Percentiles rank a stretch among this genome's conserved stretches.
phyloP scores from a whole-genome alignment of 176 grass and related monocot genomes.

The Phoenix dactylifera region DNA sequence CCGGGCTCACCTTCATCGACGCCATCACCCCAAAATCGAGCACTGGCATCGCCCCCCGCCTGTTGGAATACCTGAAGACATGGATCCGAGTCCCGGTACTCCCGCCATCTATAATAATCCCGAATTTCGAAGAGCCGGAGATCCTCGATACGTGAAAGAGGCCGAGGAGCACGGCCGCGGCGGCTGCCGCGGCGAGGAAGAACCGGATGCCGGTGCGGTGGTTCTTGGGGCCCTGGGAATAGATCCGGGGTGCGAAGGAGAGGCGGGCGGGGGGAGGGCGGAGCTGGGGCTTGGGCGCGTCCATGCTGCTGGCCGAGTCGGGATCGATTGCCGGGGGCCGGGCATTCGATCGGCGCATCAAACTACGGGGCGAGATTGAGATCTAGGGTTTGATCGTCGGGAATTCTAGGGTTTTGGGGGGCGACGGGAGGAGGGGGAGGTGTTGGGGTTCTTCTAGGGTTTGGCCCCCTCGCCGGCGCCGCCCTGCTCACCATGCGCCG shows the following conservation, averaged over 20 bases:
- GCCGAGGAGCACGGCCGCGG: slow-evolving; percentile 22
- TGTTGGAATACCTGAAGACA: slow-evolving; percentile 38
- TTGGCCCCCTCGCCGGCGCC: too few species aligned
- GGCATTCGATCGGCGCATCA: slow-evolving; percentile 52
- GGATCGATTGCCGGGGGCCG: slow-evolving; percentile 17
- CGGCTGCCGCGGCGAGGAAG: background rate
- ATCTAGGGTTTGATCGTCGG: background rate
- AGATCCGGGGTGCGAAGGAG: slow-evolving; percentile 7
- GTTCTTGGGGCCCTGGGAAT: background rate
- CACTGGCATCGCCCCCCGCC: slow-evolving; percentile 1
- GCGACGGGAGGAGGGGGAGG: too few species aligned
- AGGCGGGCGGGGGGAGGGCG: slow-evolving; percentile 3
- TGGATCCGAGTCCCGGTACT: slow-evolving; percentile 78
- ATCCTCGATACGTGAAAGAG: slow-evolving; percentile 4
- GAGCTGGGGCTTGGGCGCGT: slow-evolving; percentile 12
- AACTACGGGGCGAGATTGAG: background rate
- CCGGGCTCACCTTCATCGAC: slow-evolving; percentile 49
- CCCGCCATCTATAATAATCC: slow-evolving; percentile 67
- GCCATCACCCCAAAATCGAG: slow-evolving; percentile 39
- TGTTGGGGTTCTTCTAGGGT: too few species aligned
- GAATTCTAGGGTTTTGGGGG: too few species aligned
- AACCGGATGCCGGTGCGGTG: slow-evolving; percentile 13
- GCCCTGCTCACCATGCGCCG: too few species aligned
- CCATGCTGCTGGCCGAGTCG: slow-evolving; percentile 24
- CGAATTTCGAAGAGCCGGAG: slow-evolving; percentile 21